Base-by-base conservation (phyloP, 495 filamentous ascomycete genomes). In the Penicillium steckii region DNA sequence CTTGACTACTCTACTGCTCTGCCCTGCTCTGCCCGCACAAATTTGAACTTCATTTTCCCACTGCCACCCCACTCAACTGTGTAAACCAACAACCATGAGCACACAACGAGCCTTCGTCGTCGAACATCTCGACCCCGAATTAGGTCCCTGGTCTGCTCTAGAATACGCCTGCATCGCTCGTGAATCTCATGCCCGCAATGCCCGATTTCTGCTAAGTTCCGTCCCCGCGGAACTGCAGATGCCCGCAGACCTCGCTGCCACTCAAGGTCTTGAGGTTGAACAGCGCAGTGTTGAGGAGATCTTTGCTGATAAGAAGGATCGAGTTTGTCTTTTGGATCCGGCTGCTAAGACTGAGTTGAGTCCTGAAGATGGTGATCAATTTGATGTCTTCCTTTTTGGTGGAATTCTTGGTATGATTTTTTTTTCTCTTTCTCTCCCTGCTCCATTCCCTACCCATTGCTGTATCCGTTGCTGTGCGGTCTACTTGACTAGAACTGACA, bases 371-470 rank as follows among this genome's bases (percentile, higher is more conserved):
- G 89, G 82, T 8, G 82, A 87, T 32, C 67, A 56, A 10, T 98
- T 97, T 69, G 89, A 97, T 55, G 85, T 88, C 12, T 98, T 97
- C 68, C 70, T 98, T 26, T 98, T 97, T 70, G 94, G 94, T 10
- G 94, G 94, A 3, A 98, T 98, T 69, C 74, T 98, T 52, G 93
- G 91, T 95, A 74, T 55, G 84, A 73, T 50, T 33, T 40, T 22
- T 38, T n/a, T n/a, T n/a, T n/a, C n/a, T n/a, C n/a, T n/a, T n/a
- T n/a, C n/a, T n/a, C n/a, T n/a, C n/a, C n/a, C n/a, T n/a, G n/a
- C n/a, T n/a, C n/a, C n/a, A n/a, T n/a, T n/a, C n/a, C n/a, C n/a
- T n/a, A n/a, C n/a, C n/a, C n/a, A n/a, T n/a, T n/a, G n/a, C n/a
- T n/a, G n/a, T n/a, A n/a, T n/a, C n/a, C n/a, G n/a, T n/a, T n/a